Evolutionary conservation across 2,329 filamentous ascomycete genomes (phyloP).

Genomic region (Phialophora tarda): DNA sequence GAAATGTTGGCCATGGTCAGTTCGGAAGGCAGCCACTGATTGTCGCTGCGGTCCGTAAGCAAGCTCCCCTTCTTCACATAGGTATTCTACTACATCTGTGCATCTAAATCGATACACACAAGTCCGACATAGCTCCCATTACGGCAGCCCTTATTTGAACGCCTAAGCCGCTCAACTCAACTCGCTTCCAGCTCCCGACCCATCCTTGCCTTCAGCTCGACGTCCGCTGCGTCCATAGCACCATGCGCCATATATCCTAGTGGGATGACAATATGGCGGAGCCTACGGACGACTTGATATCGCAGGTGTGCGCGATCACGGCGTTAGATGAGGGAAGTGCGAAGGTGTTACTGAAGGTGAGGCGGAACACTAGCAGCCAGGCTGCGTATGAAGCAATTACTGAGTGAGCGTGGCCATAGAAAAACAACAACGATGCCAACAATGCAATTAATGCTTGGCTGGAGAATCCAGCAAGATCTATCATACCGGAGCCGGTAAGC

Average conservation of each 20-base stretch:
- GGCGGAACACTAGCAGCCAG: neutral
- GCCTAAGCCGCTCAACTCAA: neutral
- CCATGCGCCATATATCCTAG: neutral
- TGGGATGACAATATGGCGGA: constrained; percentile 23
- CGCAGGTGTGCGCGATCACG: constrained; percentile 28
- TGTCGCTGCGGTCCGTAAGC: neutral
- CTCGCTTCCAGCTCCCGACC: too few species aligned
- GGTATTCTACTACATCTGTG: neutral
- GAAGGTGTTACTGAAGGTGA: constrained; percentile 30
- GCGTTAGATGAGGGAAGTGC: constrained; percentile 28
- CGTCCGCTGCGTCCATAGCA: neutral
- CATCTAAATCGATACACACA: neutral
- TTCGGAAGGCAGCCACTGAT: too few species aligned
- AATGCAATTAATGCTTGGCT: constrained; percentile 56
- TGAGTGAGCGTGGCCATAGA: constrained; percentile 41
- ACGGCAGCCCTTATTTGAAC: neutral
- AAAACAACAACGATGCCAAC: constrained; percentile 52
- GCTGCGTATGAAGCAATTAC: neutral
- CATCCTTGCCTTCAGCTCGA: neutral
- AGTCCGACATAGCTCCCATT: neutral
- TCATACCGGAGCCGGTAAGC: constrained; percentile 26
- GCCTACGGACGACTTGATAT: constrained; percentile 26
- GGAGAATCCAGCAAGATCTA: constrained; percentile 47
- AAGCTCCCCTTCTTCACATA: neutral
- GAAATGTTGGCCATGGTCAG: neutral